These are phyloP conservation scores for Neofusicoccum kwambonambiense DNA, from an alignment of 2,329 filamentous ascomycete genomes.

Conservation along the genomic window DNA sequence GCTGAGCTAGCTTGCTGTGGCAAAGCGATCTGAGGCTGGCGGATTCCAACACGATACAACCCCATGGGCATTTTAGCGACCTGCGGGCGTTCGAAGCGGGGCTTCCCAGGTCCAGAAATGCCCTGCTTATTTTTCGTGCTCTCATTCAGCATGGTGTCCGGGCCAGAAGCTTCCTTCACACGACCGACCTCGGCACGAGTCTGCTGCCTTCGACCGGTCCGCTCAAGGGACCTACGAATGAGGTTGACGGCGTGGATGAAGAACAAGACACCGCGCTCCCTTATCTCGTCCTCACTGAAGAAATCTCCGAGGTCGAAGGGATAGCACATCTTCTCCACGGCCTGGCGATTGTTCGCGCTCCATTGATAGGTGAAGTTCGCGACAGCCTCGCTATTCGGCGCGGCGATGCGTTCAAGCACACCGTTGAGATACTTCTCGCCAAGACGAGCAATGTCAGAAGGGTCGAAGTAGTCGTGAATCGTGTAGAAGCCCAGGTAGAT, in stretches of 20 bases:
- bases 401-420: conserved; percentile 29
- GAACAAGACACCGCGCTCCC: neutral
- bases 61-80: neutral
- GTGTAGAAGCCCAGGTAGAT: conserved; percentile 26
- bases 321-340: neutral
- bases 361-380: conserved; percentile 27
- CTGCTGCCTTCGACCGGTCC: neutral
- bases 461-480: conserved; percentile 36
- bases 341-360: conserved; percentile 21
- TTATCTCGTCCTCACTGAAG: neutral
- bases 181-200: neutral
- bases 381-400: conserved; percentile 26
- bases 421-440: conserved; percentile 27
- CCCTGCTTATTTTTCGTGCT: neutral
- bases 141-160: too few species aligned
- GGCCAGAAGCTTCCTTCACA: neutral
- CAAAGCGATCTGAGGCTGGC: neutral
- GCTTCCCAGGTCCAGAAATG: neutral
- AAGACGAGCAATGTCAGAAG: conserved; percentile 34
- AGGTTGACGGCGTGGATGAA: neutral
- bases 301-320: neutral
- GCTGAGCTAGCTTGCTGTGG: too few species aligned
- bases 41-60: neutral
- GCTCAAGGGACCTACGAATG: neutral
- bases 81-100: neutral